Percentiles rank a stretch among this genome's conserved stretches.
Evolutionary conservation across 177 flowering plant species (phyloP).

Genomic region (Telopea speciosissima): DNA sequence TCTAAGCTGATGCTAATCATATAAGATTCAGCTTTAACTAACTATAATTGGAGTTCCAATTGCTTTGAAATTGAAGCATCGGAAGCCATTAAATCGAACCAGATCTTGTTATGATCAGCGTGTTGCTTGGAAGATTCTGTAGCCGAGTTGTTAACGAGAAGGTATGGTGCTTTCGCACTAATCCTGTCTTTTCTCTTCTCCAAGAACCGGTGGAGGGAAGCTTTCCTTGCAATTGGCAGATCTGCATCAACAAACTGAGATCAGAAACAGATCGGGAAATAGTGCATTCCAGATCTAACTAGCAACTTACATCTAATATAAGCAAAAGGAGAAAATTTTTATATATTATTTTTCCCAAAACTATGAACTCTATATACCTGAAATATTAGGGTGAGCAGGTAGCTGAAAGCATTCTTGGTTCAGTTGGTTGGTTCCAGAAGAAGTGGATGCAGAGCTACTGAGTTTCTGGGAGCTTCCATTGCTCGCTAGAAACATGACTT

Average conservation of each 20-base stretch:
- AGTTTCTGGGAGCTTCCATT: conserved; percentile 18
- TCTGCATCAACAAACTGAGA: too few relatives aligned
- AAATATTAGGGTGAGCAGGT: conserved; percentile 18
- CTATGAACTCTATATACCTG: too few relatives aligned
- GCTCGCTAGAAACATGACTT: conserved; percentile 54
- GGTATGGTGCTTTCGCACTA: conserved; percentile 48
- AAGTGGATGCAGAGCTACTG: conserved; percentile 1
- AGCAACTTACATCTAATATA: too few relatives aligned
- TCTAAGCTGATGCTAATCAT: too few relatives aligned
- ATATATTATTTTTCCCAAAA: too few relatives aligned
- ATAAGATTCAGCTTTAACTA: too few relatives aligned
- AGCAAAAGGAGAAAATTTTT: too few relatives aligned
- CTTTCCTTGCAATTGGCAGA: conserved; percentile 71
- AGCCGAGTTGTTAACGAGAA: conserved; percentile 3
- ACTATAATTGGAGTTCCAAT: conserved; percentile 15
- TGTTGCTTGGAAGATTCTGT: conserved; percentile 17
- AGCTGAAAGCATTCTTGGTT: conserved; percentile 16
- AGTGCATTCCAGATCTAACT: too few relatives aligned
- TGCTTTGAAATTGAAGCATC: conserved; percentile 9
- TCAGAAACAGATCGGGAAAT: too few relatives aligned
- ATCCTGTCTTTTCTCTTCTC: conserved; percentile 87
- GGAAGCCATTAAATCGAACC: conserved; percentile 53
- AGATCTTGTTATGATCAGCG: conserved; percentile 27
- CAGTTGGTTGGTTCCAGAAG: conserved; percentile 1
- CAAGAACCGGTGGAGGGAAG: conserved; percentile 77